Conservation (phyloP, 768 basidiomycete species). For the Amanita fuliginea region DNA sequence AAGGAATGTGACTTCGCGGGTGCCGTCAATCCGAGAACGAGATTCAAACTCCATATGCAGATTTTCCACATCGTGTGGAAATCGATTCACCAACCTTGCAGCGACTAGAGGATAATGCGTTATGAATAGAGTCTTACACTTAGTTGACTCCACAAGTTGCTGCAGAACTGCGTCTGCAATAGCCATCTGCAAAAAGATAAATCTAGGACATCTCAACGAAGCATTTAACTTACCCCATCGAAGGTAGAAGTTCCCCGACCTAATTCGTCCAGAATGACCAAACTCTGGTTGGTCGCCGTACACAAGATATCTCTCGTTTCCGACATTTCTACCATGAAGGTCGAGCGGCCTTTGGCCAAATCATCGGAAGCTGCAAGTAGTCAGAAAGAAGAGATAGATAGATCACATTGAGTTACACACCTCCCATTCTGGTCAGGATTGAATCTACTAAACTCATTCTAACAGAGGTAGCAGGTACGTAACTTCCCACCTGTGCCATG, state of each 20-base stretch:
- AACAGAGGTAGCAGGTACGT: constrained; percentile 74
- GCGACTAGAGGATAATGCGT: constrained; percentile 90
- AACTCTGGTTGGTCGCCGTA: constrained; percentile 58
- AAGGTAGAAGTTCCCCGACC: constrained; percentile 89
- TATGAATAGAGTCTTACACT: constrained; percentile 80
- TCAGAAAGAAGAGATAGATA: constrained; percentile 3
- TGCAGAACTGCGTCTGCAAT: constrained; percentile 77
- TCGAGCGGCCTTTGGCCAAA: constrained; percentile 75
- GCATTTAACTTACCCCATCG: constrained; percentile 53
- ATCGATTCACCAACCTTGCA: constrained; percentile 47
- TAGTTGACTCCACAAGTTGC: constrained; percentile 45
- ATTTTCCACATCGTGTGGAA: constrained; percentile 56
- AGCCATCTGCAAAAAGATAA: constrained; percentile 47
- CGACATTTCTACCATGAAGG: constrained; percentile 95
- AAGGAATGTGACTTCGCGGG: constrained; percentile 76
- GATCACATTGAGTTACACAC: constrained; percentile 23
- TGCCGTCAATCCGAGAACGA: constrained; percentile 58
- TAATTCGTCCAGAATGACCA: constrained; percentile 87
- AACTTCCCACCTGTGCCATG: constrained; percentile 90
- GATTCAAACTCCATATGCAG: constrained; percentile 81
- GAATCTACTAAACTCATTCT: constrained; percentile 75
- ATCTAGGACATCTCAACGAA: constrained; percentile 1
- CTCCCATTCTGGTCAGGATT: constrained; percentile 85
- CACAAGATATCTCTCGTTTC: constrained; percentile 88
- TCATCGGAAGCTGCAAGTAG: constrained; percentile 67